Percentiles rank a stretch among this genome's conserved stretches.
Evolutionary conservation across 2,329 filamentous ascomycete genomes (phyloP).

Genomic region (Botrytis paeoniae): DNA sequence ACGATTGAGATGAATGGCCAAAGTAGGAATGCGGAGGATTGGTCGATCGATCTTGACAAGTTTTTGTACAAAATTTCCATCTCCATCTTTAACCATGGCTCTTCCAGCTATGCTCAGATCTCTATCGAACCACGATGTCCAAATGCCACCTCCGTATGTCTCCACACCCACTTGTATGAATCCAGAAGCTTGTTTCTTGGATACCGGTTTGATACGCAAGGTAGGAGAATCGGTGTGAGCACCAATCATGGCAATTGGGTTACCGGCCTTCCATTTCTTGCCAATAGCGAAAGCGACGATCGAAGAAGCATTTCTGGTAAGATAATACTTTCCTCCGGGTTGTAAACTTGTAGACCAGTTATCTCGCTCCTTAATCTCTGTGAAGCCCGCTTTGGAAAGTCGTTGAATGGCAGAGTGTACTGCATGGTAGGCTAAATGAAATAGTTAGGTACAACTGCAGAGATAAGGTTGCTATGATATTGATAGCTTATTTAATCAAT

Average conservation of each 20-base stretch:
- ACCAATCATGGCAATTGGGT: slow-evolving; percentile 88
- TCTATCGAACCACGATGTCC: slow-evolving; percentile 98
- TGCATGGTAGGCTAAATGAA: slow-evolving; percentile 66
- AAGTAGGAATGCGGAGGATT: slow-evolving; percentile 84
- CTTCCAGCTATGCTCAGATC: slow-evolving; percentile 88
- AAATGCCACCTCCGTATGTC: slow-evolving; percentile 93
- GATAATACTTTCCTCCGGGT: slow-evolving; percentile 92
- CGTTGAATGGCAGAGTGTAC: slow-evolving; percentile 74
- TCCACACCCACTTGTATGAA: slow-evolving; percentile 95
- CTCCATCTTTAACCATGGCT: slow-evolving; percentile 72
- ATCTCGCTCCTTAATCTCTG: slow-evolving; percentile 84
- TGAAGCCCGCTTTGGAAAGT: slow-evolving; percentile 80
- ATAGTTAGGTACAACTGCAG: slow-evolving; percentile 51
- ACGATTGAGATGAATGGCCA: slow-evolving; percentile 91
- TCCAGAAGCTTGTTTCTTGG: slow-evolving; percentile 80
- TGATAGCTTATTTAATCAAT: slow-evolving; percentile 25
- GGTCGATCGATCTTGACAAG: slow-evolving; percentile 89
- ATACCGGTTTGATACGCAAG: slow-evolving; percentile 89
- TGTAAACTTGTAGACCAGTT: slow-evolving; percentile 77
- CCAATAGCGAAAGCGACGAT: slow-evolving; percentile 92
- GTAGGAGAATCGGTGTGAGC: slow-evolving; percentile 95
- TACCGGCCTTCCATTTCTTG: slow-evolving; percentile 84
- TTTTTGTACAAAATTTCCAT: slow-evolving; percentile 75
- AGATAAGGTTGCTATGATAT: slow-evolving; percentile 17
- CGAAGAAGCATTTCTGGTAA: slow-evolving; percentile 89